Evolutionary conservation across 495 filamentous ascomycete genomes (phyloP), one percentile per base, ranked within the genome.

Genomic region (Hyaloscypha bicolor): DNA sequence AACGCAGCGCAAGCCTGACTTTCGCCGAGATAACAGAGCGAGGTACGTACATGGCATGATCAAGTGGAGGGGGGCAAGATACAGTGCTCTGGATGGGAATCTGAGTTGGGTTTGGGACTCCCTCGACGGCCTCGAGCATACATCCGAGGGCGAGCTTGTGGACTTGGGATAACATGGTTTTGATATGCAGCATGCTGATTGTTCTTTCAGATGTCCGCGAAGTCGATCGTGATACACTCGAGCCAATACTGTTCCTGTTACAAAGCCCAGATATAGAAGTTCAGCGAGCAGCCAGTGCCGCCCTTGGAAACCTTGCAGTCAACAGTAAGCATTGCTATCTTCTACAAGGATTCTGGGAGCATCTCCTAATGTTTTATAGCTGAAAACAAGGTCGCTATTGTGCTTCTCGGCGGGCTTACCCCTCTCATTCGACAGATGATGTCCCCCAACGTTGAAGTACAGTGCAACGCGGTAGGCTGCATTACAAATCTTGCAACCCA

Each of bases 21-120:
- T 99, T 99, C 81, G 95, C 95, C 32, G 95, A 99, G 76, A 98
- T 99, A 74, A 99, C 95, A 16, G 95, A 99, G 76, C 82, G 93
- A 91, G 96, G 95, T 98, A 82, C 73, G 87, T 82, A 29, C 31
- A 56, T 63, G 55, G 25, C 53, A 35, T 33, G 22, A 32, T 55
- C 63, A 12, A 48, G 16, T 19, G 42, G 16, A 19, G 4, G 42
- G 42, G 3, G 16, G 9, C 42, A 48, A 16, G 42, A 14, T 19
- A 48, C 42, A 48, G 42, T 14, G 42, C 11, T 48, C 16, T 12
- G 16, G 42, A 48, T 48, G 42, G 42, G 16, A 4, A 48, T 14
- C 42, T 19, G 42, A 48, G 42, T 3, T 48, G 4, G 16, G 3
- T 12, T 19, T 48, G 42, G 16, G 42, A 48, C 8, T 37, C 16